Percentiles rank a stretch among this genome's conserved stretches.
phyloP scores from a whole-genome alignment of 1,284 basidiomycete genomes.

The Abortiporus biennis region DNA sequence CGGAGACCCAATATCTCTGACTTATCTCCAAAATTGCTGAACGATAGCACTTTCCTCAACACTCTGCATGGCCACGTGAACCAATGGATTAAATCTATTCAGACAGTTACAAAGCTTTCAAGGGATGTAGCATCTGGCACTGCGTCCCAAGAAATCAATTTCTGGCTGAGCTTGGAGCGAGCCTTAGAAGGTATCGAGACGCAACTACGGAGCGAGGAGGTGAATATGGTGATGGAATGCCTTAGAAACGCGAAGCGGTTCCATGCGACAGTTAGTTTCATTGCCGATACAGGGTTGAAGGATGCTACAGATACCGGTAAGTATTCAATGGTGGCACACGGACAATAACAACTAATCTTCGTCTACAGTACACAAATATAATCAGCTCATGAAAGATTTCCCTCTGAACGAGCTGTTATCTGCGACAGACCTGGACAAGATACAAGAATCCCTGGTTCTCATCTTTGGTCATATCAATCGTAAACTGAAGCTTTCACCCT shows the following conservation, averaged over 20 bases:
- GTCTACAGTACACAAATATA: slow-evolving; percentile 86
- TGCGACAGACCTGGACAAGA: slow-evolving; percentile 93
- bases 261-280: slow-evolving; percentile 96
- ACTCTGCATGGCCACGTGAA: slow-evolving; percentile 93
- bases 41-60: slow-evolving; percentile 91
- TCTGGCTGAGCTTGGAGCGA: slow-evolving; percentile 93
- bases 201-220: slow-evolving; percentile 89
- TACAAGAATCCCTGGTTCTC: slow-evolving; percentile 80
- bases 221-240: slow-evolving; percentile 93
- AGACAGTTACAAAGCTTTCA: slow-evolving; percentile 90
- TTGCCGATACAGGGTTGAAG: slow-evolving; percentile 95
- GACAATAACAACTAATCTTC: not conserved
- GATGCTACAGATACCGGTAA: slow-evolving; percentile 83
- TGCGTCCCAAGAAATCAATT: slow-evolving; percentile 98
- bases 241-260: slow-evolving; percentile 95
- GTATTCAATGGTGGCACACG: slow-evolving; percentile 19
- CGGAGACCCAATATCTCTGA: slow-evolving; percentile 71
- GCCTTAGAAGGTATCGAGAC: slow-evolving; percentile 91
- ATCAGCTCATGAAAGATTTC: slow-evolving; percentile 98
- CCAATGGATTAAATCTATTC: slow-evolving; percentile 97
- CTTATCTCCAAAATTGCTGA: slow-evolving; percentile 69
- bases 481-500: slow-evolving; percentile 92
- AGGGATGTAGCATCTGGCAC: slow-evolving; percentile 94
- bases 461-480: slow-evolving; percentile 96
- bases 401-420: slow-evolving; percentile 95